phyloP scores from a whole-genome alignment of 1,139 yeast species.

The Suhomyces kunorum region DNA sequence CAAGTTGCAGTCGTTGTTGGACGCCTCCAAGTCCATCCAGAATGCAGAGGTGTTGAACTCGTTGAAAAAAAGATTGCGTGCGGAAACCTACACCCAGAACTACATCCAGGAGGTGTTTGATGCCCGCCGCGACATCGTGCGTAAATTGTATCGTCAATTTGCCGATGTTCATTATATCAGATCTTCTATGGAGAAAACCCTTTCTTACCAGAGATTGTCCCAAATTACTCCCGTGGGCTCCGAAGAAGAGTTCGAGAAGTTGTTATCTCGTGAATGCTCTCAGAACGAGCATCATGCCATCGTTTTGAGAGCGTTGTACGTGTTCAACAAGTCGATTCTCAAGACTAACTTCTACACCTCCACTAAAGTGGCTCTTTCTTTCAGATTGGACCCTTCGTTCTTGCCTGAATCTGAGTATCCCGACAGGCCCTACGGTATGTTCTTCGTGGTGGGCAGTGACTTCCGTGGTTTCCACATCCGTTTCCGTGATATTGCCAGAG shows the following conservation, averaged over 20 bases:
- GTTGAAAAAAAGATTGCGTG: slow-evolving; percentile 85
- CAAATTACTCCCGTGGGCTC: slow-evolving; percentile 74
- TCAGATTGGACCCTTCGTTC: slow-evolving; percentile 84
- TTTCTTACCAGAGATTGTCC: slow-evolving; percentile 84
- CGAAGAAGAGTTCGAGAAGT: slow-evolving; percentile 71
- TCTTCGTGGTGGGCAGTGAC: slow-evolving; percentile 93
- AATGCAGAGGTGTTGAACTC: slow-evolving; percentile 76
- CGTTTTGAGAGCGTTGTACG: slow-evolving; percentile 78
- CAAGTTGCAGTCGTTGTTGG: slow-evolving; percentile 65
- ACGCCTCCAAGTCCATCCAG: slow-evolving; percentile 57
- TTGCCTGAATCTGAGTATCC: slow-evolving; percentile 87
- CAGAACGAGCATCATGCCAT: slow-evolving; percentile 80
- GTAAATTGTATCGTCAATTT: slow-evolving; percentile 86
- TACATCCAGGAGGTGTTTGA: slow-evolving; percentile 79
- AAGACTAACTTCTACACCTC: slow-evolving; percentile 94
- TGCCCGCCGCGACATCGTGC: slow-evolving; percentile 68
- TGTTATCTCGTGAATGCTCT: slow-evolving; percentile 69
- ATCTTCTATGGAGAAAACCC: slow-evolving; percentile 72
- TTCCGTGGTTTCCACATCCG: slow-evolving; percentile 97
- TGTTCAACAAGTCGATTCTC: slow-evolving; percentile 82
- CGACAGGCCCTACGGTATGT: slow-evolving; percentile 91
- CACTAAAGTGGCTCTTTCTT: slow-evolving; percentile 92
- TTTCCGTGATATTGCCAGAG: slow-evolving; percentile 96
- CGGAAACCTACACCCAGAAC: slow-evolving; percentile 89
- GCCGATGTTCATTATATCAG: slow-evolving; percentile 87